Evolutionary conservation across 352 stramenopile genomes (phyloP).

Genomic region (Elongisporangium senticosum): DNA sequence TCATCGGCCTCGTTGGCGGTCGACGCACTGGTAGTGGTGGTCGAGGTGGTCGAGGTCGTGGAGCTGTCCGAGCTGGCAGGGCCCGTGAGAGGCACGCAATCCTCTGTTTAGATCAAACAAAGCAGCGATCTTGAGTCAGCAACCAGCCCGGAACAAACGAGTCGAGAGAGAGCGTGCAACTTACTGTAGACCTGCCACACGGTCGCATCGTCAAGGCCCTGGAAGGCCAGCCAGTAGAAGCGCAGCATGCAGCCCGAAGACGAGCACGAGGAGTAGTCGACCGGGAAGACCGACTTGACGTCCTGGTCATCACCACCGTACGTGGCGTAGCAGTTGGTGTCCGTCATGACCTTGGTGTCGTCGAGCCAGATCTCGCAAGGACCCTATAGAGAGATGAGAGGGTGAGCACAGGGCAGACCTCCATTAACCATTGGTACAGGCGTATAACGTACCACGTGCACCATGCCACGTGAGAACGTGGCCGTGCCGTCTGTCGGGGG

Average conservation of each 20-base stretch:
- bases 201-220: slow-evolving; percentile 14
- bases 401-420: neutral
- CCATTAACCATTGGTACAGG: neutral
- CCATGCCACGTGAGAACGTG: slow-evolving; percentile 24
- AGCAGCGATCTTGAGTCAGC: neutral
- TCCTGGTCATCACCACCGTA: slow-evolving; percentile 31
- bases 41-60: neutral
- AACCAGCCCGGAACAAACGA: neutral
- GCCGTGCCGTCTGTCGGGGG: slow-evolving; percentile 28
- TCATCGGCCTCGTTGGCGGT: neutral
- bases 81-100: slow-evolving; percentile 11
- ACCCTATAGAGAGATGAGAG: slow-evolving; percentile 5
- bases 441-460: slow-evolving; percentile 11
- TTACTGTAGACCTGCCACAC: slow-evolving; percentile 28
- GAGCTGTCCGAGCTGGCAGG: neutral
- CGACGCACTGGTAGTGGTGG: neutral
- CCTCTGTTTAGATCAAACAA: slow-evolving; percentile 6
- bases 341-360: slow-evolving; percentile 24
- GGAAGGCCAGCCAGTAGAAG: slow-evolving; percentile 27
- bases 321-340: slow-evolving; percentile 25
- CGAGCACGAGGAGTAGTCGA: slow-evolving; percentile 32
- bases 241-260: slow-evolving; percentile 25
- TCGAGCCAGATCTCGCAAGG: slow-evolving; percentile 37
- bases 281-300: slow-evolving; percentile 31
- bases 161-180: slow-evolving; percentile 3